These are phyloP conservation scores for Tephrocybe sp. DNA, from an alignment of 768 basidiomycete species.

Conservation along the genomic window DNA sequence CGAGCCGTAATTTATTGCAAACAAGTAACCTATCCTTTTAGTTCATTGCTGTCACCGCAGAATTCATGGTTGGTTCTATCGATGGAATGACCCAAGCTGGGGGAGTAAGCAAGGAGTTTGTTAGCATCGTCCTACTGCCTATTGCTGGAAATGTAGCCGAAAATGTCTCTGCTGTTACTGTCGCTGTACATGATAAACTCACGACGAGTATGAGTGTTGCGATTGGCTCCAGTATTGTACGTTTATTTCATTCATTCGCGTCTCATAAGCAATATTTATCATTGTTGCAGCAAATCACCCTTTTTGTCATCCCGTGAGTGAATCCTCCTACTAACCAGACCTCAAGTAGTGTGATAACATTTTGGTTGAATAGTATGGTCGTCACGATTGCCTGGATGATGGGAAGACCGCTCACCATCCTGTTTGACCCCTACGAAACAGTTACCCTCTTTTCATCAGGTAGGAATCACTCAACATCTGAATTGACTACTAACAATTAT, in stretches of 20 bases:
- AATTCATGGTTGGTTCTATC: slow-evolving; percentile 82
- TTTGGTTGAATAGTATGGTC: slow-evolving; percentile 52
- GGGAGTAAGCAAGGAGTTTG: slow-evolving; percentile 72
- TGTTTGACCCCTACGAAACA: slow-evolving; percentile 88
- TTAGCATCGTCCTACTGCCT: slow-evolving; percentile 83
- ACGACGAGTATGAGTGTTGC: slow-evolving; percentile 87
- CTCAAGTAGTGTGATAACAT: background rate
- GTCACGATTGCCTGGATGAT: slow-evolving; percentile 77
- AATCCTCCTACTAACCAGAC: background rate
- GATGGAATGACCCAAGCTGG: slow-evolving; percentile 62
- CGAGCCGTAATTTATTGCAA: too few species aligned
- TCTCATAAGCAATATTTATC: background rate
- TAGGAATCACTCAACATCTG: slow-evolving; percentile 15
- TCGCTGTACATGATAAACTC: slow-evolving; percentile 79
- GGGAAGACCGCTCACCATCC: slow-evolving; percentile 71
- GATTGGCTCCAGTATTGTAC: slow-evolving; percentile 80
- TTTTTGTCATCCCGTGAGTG: slow-evolving; percentile 46
- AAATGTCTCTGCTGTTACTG: slow-evolving; percentile 89
- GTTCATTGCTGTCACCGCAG: slow-evolving; percentile 64
- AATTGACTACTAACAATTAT: background rate
- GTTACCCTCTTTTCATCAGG: slow-evolving; percentile 52
- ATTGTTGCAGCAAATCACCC: slow-evolving; percentile 55
- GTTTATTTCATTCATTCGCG: slow-evolving; percentile 18
- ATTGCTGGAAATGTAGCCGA: slow-evolving; percentile 94
- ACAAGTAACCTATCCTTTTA: slow-evolving; percentile 35